Conservation (phyloP, 495 filamentous ascomycete species). For the Xylaria grammica region DNA sequence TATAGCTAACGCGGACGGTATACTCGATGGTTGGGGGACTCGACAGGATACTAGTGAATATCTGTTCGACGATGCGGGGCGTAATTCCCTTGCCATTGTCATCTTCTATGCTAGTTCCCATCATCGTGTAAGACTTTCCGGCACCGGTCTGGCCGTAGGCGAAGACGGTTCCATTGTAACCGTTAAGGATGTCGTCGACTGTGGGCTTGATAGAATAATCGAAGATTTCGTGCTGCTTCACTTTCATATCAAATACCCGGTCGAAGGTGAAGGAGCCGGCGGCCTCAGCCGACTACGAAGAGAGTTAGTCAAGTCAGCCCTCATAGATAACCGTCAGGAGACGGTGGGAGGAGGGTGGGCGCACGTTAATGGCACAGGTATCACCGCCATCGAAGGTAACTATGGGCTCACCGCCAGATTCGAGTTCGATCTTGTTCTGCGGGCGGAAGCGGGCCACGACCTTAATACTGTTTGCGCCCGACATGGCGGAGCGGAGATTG, state of each 20-base stretch:
- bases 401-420: conserved; percentile 87
- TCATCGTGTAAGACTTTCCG: conserved; percentile 99
- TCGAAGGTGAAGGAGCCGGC: conserved; percentile 93
- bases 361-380: conserved; percentile 84
- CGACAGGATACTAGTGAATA: conserved; percentile 90
- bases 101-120: conserved; percentile 96
- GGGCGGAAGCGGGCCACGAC: conserved; percentile 98
- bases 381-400: conserved; percentile 87
- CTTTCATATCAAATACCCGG: conserved; percentile 92
- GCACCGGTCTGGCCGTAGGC: conserved; percentile 98
- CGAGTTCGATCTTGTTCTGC: conserved; percentile 90
- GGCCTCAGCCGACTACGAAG: conserved; percentile 78
- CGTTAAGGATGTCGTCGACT: conserved; percentile 97
- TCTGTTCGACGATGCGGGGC: conserved; percentile 96
- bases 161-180: conserved; percentile 99
- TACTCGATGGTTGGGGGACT: conserved; percentile 96
- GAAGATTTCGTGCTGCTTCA: conserved; percentile 88
- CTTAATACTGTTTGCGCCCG: conserved; percentile 64
- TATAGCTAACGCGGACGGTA: conserved; percentile 95
- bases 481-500: conserved; percentile 49
- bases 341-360: conserved; percentile 40
- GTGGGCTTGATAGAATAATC: conserved; percentile 95
- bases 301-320: conserved; percentile 11
- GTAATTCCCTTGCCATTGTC: conserved; percentile 89
- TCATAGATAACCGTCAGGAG: conserved; percentile 12